Conservation (phyloP, 2,329 filamentous ascomycete species). For the Proliferodiscus dingleyae region DNA sequence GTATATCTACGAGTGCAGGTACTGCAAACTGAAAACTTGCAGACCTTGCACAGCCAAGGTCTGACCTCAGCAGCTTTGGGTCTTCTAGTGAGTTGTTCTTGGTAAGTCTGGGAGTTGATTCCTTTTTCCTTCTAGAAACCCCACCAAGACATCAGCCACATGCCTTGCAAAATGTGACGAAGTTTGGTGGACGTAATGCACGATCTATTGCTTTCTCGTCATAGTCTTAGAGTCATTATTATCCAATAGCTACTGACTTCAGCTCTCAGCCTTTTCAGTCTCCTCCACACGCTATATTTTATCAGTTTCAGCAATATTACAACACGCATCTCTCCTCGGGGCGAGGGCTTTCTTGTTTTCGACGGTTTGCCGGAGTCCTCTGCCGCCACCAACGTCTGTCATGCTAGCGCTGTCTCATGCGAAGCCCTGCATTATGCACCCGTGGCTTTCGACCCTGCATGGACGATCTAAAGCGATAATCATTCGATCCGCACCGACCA, state of each 20-base stretch:
- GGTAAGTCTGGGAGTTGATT: not conserved
- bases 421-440: too few relatives aligned
- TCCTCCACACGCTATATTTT: too few relatives aligned
- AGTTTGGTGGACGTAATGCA: not conserved
- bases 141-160: not conserved
- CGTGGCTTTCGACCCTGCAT: too few relatives aligned
- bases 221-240: not conserved
- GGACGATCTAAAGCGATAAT: too few relatives aligned
- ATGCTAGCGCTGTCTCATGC: too few relatives aligned
- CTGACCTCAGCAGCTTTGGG: conserved; percentile 7
- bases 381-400: too few relatives aligned
- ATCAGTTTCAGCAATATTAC: not conserved
- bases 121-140: not conserved
- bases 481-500: too few relatives aligned
- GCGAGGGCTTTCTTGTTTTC: not conserved
- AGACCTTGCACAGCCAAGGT: conserved; percentile 43
- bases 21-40: conserved; percentile 64
- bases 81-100: not conserved
- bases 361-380: too few relatives aligned
- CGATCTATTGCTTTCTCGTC: not conserved
- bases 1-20: conserved; percentile 65
- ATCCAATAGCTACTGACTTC: not conserved
- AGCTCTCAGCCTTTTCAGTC: not conserved
- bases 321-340: not conserved
- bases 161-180: not conserved